phyloP scores from a whole-genome alignment of 1,139 yeast genomes.

The Tardiomyces digboiensis region DNA sequence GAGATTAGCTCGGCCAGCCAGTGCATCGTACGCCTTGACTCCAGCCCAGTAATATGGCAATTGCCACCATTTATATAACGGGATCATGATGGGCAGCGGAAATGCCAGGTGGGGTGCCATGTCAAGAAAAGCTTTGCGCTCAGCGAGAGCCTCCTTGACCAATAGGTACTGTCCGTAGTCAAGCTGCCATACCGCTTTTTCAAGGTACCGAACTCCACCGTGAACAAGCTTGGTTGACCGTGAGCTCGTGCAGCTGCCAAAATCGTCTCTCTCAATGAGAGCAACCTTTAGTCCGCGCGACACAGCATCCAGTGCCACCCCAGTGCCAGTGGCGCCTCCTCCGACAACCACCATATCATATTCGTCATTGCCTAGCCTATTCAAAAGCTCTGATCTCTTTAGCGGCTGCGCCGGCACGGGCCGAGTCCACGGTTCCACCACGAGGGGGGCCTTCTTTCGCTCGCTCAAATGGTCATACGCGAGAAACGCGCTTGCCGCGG shows the following conservation, averaged over 20 bases:
- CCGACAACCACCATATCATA: constrained; percentile 84
- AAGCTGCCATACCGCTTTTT: constrained; percentile 80
- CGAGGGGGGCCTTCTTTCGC: neutral
- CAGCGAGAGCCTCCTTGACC: constrained; percentile 90
- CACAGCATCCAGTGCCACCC: constrained; percentile 87
- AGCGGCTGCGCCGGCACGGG: constrained; percentile 19
- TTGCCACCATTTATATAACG: constrained; percentile 95
- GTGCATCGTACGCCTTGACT: constrained; percentile 84
- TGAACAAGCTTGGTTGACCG: constrained; percentile 97
- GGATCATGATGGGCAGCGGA: constrained; percentile 88
- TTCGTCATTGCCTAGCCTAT: constrained; percentile 6
- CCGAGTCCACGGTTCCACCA: neutral
- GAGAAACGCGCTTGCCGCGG: neutral
- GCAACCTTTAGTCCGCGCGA: constrained; percentile 89
- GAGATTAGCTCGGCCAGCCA: constrained; percentile 85
- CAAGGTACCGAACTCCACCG: constrained; percentile 94
- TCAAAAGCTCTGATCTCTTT: neutral
- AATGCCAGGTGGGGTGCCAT: constrained; percentile 91
- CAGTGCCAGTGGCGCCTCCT: constrained; percentile 96
- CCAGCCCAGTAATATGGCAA: constrained; percentile 92
- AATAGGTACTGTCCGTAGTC: constrained; percentile 87
- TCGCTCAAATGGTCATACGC: neutral
- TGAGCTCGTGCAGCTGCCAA: constrained; percentile 88
- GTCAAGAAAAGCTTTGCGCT: constrained; percentile 79
- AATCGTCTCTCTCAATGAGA: constrained; percentile 77